Evolutionary conservation across 331 rosid species (phyloP).

Genomic region (Stylosanthes scabra): DNA sequence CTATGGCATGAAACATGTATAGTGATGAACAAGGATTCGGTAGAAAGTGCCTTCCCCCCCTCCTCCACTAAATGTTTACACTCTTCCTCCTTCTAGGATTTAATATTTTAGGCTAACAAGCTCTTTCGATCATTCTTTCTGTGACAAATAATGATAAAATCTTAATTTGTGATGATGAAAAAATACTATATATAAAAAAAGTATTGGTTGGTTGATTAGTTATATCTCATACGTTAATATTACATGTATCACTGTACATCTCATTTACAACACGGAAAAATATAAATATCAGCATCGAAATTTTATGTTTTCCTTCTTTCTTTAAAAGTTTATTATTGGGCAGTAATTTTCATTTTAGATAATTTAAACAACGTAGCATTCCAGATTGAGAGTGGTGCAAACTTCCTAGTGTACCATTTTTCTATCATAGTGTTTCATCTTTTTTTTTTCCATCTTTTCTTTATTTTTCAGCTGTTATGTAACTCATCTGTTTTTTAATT

Average conservation of each 20-base stretch:
- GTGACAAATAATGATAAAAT: not conserved
- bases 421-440: not conserved
- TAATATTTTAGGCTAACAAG: not conserved
- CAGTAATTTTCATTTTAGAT: not conserved
- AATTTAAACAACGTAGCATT: not conserved
- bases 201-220: too few relatives aligned
- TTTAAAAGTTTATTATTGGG: not conserved
- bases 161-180: not conserved
- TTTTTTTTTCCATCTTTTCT: not conserved
- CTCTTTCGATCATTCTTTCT: not conserved
- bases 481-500: slow-evolving; percentile 9
- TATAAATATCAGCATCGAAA: too few relatives aligned
- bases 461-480: not conserved
- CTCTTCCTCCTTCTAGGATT: too few relatives aligned
- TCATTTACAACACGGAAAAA: too few relatives aligned
- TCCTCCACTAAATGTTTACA: too few relatives aligned
- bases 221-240: too few relatives aligned
- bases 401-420: not conserved
- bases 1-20: too few relatives aligned
- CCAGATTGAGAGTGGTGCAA: not conserved
- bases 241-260: too few relatives aligned
- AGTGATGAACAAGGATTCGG: too few relatives aligned
- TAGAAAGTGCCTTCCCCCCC: too few relatives aligned
- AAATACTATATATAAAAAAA: not conserved
- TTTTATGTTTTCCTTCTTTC: too few relatives aligned